A percentile compares a stretch with the other conserved stretches of the same genome.
These are phyloP conservation scores for Sesbania bispinosa DNA, from an alignment of 306 rosid genomes.

Conservation along the genomic window DNA sequence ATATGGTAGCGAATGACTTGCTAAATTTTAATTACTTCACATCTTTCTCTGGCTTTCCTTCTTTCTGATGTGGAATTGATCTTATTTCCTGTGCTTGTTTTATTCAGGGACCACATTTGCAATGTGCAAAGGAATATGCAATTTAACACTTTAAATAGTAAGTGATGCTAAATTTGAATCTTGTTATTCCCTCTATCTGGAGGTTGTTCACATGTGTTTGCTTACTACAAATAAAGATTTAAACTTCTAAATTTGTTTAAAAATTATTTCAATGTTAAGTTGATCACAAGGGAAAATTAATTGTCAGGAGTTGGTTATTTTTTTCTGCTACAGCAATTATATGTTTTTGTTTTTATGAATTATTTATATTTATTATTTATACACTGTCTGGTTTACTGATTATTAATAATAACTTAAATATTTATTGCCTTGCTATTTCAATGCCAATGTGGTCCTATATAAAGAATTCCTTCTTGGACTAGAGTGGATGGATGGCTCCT, in stretches of 20 bases:
- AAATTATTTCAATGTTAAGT: neutral
- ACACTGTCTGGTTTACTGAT: neutral
- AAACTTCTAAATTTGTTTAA: neutral
- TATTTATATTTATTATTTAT: neutral
- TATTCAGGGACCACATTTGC: constrained; percentile 83
- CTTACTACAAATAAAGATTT: neutral
- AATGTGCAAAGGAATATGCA: constrained; percentile 82
- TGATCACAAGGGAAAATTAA: neutral
- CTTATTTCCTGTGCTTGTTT: constrained; percentile 28
- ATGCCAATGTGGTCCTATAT: neutral
- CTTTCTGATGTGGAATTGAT: constrained; percentile 17
- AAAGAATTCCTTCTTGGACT: neutral
- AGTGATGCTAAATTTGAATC: constrained; percentile 32
- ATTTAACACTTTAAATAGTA: constrained; percentile 73
- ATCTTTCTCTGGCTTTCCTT: neutral
- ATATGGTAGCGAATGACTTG: constrained; percentile 56
- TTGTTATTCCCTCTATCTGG: neutral
- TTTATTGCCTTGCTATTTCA: neutral
- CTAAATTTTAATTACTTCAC: neutral
- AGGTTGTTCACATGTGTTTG: neutral
- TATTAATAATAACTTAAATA: constrained; percentile 8
- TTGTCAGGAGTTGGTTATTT: constrained; percentile 3
- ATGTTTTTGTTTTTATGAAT: neutral
- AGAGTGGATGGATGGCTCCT: neutral
- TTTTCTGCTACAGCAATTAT: neutral